These are phyloP conservation scores for Umbelopsis sp. DNA, from an alignment of 192 early-diverging fungal species.

Conservation along the genomic window DNA sequence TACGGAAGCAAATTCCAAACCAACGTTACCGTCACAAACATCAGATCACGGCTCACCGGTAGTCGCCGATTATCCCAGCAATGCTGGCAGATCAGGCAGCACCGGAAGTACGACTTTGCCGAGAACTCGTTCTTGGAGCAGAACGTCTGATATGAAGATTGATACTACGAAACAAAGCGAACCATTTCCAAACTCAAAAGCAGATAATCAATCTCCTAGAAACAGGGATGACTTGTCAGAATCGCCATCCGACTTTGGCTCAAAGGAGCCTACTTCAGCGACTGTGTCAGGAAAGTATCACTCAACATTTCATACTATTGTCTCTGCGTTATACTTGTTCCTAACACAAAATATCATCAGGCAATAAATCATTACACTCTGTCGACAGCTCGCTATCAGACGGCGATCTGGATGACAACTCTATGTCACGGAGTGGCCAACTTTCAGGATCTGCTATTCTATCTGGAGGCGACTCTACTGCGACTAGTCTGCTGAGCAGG, in stretches of 20 bases:
- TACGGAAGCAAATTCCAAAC: neutral
- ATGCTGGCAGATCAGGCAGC: neutral
- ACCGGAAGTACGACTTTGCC: neutral
- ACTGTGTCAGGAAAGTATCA: neutral
- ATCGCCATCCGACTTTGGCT: slow-evolving; percentile 7
- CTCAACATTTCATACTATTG: neutral
- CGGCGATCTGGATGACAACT: slow-evolving; percentile 34
- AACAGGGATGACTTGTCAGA: neutral
- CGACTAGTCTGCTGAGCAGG: slow-evolving; percentile 15
- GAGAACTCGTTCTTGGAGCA: neutral
- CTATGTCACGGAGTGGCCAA: slow-evolving; percentile 19
- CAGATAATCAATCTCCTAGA: neutral
- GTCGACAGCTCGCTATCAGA: slow-evolving; percentile 34
- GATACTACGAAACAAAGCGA: slow-evolving; percentile 1
- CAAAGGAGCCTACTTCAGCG: neutral
- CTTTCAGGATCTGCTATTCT: neutral
- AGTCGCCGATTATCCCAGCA: neutral
- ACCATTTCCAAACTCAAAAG: neutral
- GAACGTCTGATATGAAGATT: neutral
- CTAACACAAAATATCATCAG: neutral
- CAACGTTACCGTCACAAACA: neutral
- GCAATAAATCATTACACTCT: slow-evolving; percentile 31
- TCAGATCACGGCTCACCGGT: neutral
- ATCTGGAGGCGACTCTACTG: neutral
- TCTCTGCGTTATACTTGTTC: neutral